These are phyloP conservation scores for Odontarrhena argentea DNA, from an alignment of 345 rosid species.

Conservation along the genomic window DNA sequence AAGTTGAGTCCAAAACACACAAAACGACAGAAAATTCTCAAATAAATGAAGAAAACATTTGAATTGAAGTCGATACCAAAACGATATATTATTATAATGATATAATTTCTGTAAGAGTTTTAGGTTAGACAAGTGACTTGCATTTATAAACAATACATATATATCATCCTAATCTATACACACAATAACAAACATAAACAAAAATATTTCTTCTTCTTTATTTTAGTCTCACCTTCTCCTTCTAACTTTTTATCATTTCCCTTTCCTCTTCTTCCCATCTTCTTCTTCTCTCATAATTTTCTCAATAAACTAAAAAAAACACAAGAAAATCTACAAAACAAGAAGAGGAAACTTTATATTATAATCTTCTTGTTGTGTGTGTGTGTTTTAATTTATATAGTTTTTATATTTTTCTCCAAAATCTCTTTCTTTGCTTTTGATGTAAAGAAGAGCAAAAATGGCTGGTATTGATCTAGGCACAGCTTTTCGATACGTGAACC, in stretches of 20 bases:
- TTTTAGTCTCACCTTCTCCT: slow-evolving; percentile 45
- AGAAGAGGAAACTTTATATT: slow-evolving; percentile 40
- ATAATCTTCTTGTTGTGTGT: slow-evolving; percentile 38
- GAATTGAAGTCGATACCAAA: slow-evolving; percentile 37
- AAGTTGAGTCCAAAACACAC: slow-evolving; percentile 36
- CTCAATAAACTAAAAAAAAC: slow-evolving; percentile 9
- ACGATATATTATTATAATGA: slow-evolving; percentile 21
- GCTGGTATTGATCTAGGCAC: slow-evolving; percentile 61
- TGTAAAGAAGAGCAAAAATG: slow-evolving; percentile 33
- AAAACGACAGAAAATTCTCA: slow-evolving; percentile 38
- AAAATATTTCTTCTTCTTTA: slow-evolving; percentile 37
- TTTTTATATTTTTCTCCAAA: slow-evolving; percentile 33
- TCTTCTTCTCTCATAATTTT: slow-evolving; percentile 28
- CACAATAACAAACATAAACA: slow-evolving; percentile 1
- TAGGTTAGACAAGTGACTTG: slow-evolving; percentile 46
- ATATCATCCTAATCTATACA: slow-evolving; percentile 20
- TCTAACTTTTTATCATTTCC: slow-evolving; percentile 38
- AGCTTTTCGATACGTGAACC: slow-evolving; percentile 50
- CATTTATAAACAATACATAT: slow-evolving; percentile 39
- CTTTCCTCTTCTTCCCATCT: slow-evolving; percentile 30
- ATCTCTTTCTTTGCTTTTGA: slow-evolving; percentile 38
- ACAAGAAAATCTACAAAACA: slow-evolving; percentile 33
- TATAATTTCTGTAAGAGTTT: slow-evolving; percentile 33
- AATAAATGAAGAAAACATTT: not conserved
- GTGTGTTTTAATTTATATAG: slow-evolving; percentile 29